Percentiles rank a stretch among this genome's conserved stretches.
Evolutionary conservation across 2,329 filamentous ascomycete genomes (phyloP).

Genomic region (Penicillium sp.): DNA sequence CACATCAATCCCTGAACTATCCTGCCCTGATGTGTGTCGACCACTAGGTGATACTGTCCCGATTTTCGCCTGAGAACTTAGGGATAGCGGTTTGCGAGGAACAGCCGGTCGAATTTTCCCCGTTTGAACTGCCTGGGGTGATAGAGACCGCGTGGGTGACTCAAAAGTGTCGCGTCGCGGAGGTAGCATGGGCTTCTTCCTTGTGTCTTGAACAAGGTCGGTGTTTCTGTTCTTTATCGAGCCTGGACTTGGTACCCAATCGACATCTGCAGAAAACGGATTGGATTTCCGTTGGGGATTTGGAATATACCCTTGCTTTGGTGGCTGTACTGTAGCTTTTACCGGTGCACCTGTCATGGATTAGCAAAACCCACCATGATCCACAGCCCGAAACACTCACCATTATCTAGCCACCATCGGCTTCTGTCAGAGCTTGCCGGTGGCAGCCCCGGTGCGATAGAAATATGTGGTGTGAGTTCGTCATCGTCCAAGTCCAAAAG

Average conservation of each 20-base stretch:
- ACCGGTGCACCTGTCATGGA: slow-evolving; percentile 61
- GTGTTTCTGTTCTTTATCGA: slow-evolving; percentile 6
- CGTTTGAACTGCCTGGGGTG: neutral
- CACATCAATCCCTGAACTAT: neutral
- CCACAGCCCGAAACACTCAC: slow-evolving; percentile 35
- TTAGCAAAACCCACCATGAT: slow-evolving; percentile 5
- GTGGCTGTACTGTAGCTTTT: slow-evolving; percentile 67
- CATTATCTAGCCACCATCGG: slow-evolving; percentile 66
- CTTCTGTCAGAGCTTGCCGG: slow-evolving; percentile 60
- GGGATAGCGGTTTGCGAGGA: slow-evolving; percentile 59
- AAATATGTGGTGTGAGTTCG: slow-evolving; percentile 75
- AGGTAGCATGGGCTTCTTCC: slow-evolving; percentile 28
- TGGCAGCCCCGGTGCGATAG: slow-evolving; percentile 73
- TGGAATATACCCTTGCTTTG: slow-evolving; percentile 60
- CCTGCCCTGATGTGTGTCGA: neutral
- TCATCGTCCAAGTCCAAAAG: slow-evolving; percentile 56
- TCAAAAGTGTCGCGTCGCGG: slow-evolving; percentile 18
- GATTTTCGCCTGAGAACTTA: slow-evolving; percentile 24
- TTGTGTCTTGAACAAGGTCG: slow-evolving; percentile 8
- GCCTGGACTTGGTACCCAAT: slow-evolving; percentile 65
- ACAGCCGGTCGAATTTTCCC: slow-evolving; percentile 53
- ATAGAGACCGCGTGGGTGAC: neutral
- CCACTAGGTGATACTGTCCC: neutral
- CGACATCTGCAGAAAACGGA: slow-evolving; percentile 70
- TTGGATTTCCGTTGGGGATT: slow-evolving; percentile 77